Conservation (phyloP, 176 grass and related monocot species). For the Rhynchospora breviuscula region DNA sequence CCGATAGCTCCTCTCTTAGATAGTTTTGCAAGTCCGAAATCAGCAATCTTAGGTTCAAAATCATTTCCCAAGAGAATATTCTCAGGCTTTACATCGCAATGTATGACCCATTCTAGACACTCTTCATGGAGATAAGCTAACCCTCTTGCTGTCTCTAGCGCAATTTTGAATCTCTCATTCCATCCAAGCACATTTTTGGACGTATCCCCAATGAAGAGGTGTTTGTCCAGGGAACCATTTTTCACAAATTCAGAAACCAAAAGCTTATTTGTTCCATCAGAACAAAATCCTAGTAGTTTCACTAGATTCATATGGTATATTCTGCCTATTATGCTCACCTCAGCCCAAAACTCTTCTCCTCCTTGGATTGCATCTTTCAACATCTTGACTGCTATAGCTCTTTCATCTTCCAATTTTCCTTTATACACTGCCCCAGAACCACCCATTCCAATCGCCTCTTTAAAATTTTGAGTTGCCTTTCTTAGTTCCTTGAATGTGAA, state of each 20-base stretch:
- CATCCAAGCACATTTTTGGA: conserved; percentile 4
- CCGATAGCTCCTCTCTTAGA: conserved; percentile 12
- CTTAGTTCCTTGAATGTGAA: conserved; percentile 28
- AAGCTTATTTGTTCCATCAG: conserved; percentile 12
- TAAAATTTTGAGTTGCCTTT: conserved; percentile 19
- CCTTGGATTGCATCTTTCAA: conserved; percentile 23
- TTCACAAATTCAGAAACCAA: conserved; percentile 28
- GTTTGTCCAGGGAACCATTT: conserved; percentile 31
- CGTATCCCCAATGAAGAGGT: neutral
- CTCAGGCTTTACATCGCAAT: conserved; percentile 35
- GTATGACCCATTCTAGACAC: conserved; percentile 33
- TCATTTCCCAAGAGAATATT: conserved; percentile 29
- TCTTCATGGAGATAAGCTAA: conserved; percentile 33
- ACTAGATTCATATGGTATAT: conserved; percentile 37
- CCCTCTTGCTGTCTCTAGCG: conserved; percentile 16
- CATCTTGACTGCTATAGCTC: conserved; percentile 22
- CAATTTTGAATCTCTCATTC: conserved; percentile 32
- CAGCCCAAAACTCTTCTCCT: conserved; percentile 27
- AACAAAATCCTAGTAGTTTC: conserved; percentile 30
- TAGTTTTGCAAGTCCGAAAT: conserved; percentile 27
- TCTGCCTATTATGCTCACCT: conserved; percentile 24
- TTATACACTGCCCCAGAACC: conserved; percentile 25
- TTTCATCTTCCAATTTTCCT: conserved; percentile 18
- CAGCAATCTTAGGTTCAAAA: conserved; percentile 35
- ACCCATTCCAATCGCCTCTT: conserved; percentile 17